Evolutionary conservation across 1,139 yeast genomes (phyloP), one percentile per base, ranked within the genome.

Genomic region (Protomyces arabidopsidicola): DNA sequence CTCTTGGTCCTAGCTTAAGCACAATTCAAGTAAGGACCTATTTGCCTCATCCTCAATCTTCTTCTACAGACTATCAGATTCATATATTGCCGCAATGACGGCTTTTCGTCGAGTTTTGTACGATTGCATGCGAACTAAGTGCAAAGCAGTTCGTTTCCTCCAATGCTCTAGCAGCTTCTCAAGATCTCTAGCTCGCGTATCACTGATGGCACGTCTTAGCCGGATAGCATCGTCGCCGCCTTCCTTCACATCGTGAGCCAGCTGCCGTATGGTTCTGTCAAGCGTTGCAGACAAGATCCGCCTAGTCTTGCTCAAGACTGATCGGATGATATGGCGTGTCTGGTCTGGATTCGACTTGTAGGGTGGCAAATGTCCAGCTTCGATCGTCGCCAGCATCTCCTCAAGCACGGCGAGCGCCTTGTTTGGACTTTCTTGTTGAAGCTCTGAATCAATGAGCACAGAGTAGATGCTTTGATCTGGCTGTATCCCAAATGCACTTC

Each of bases 381-480:
- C 48, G 10, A 42, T 12, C 9, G 48, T n/a, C 18, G 20, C 22
- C 2, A 42, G 24, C 22, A 18, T 18, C 22, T 18, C 48, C 5
- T 42, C 48, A 20, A 42, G 48, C 22, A 42, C 16, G 20, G n/a
- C 48, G 6, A 16, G 24, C 22, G 48, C 48, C 12, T 18, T 18
- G 22, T n/a, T 5, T 12, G 12, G 4, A 8, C 22, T 18, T 10
- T 16, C 48, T 18, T 42, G 48, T 18, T 12, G 16, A 18, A 42
- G 16, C 14, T n/a, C 48, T 18, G 48, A 10, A 20, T 12, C 6
- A 3, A 42, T 51, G 27, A 22, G 34, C n/a, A 39, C n/a, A 8
- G 42, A 34, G 20, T 39, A 58, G 56, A 58, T 58, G 34, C 55
- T n/a, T 9, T 36, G 20, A 10, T 54, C 42, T 5, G 62, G 62